Conservation (phyloP, 1,284 basidiomycete genomes). For the Thelephora terrestris region DNA sequence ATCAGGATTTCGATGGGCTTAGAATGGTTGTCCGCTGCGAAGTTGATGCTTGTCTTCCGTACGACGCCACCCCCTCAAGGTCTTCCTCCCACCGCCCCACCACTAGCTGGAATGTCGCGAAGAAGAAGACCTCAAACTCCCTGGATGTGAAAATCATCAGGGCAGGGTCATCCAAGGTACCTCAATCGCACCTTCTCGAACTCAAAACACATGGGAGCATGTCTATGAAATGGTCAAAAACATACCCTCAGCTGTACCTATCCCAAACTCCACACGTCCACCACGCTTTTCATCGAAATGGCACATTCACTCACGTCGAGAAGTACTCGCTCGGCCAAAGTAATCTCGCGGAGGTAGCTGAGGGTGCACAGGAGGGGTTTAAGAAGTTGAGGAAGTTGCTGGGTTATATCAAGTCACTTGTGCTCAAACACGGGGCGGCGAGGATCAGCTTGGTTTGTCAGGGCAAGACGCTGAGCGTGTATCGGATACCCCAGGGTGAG, state of each 20-base stretch:
- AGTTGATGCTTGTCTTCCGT: constrained; percentile 21
- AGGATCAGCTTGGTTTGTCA: constrained; percentile 37
- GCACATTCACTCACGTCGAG: no score
- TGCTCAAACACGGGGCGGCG: constrained; percentile 34
- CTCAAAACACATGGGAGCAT: constrained; percentile 31
- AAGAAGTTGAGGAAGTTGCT: constrained; percentile 32
- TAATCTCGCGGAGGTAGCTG: constrained; percentile 22
- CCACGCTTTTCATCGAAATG: no score
- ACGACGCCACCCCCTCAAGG: neutral
- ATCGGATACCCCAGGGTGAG: no score
- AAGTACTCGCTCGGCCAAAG: constrained; percentile 22
- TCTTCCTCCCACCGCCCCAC: neutral
- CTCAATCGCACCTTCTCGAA: constrained; percentile 36
- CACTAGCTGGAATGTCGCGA: no score
- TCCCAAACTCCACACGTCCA: no score
- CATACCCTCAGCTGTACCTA: no score
- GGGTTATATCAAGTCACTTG: constrained; percentile 29
- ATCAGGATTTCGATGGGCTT: constrained; percentile 21
- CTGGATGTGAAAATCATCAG: constrained; percentile 21
- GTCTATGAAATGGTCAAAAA: constrained; percentile 10
- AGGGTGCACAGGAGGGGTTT: constrained; percentile 24
- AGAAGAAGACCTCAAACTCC: neutral
- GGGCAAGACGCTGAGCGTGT: neutral
- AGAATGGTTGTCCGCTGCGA: constrained; percentile 23
- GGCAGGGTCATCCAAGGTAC: constrained; percentile 27